phyloP scores from a whole-genome alignment of 2,329 filamentous ascomycete species.

The Ophiostoma fasciatum region DNA sequence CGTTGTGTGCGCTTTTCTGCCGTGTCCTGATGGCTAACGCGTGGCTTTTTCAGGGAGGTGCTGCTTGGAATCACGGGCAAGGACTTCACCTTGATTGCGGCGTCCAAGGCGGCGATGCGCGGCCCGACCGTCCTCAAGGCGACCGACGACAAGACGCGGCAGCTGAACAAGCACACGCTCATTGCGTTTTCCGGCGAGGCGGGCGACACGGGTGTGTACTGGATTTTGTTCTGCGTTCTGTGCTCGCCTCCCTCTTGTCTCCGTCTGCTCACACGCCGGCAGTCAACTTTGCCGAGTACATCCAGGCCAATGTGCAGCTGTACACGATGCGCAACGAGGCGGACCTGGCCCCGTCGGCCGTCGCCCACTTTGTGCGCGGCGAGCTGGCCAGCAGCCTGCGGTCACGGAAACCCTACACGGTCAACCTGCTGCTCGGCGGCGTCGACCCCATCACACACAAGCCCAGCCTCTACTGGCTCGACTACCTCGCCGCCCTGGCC shows the following conservation, averaged over 20 bases:
- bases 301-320: slow-evolving; percentile 94
- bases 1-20: too few relatives aligned
- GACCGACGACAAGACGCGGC: slow-evolving; percentile 88
- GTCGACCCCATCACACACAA: slow-evolving; percentile 84
- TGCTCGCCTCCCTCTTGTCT: not conserved
- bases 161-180: slow-evolving; percentile 83
- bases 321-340: slow-evolving; percentile 97
- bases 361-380: slow-evolving; percentile 84
- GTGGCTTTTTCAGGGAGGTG: slow-evolving; percentile 69
- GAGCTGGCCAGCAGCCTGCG: slow-evolving; percentile 84
- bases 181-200: slow-evolving; percentile 94
- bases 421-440: slow-evolving; percentile 90
- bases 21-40: too few relatives aligned
- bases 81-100: slow-evolving; percentile 96
- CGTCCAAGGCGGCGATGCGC: slow-evolving; percentile 96
- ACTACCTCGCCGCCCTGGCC: slow-evolving; percentile 84
- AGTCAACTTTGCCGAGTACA: slow-evolving; percentile 99
- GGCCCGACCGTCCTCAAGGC: slow-evolving; percentile 92
- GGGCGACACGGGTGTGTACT: slow-evolving; percentile 63
- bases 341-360: slow-evolving; percentile 76
- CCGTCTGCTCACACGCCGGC: slow-evolving; percentile 9
- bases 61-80: slow-evolving; percentile 96
- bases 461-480: slow-evolving; percentile 90
- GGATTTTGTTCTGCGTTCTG: not conserved
- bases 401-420: slow-evolving; percentile 87